Conservation (phyloP, 441 rosid genomes). For the Codiaeum variegatum region DNA sequence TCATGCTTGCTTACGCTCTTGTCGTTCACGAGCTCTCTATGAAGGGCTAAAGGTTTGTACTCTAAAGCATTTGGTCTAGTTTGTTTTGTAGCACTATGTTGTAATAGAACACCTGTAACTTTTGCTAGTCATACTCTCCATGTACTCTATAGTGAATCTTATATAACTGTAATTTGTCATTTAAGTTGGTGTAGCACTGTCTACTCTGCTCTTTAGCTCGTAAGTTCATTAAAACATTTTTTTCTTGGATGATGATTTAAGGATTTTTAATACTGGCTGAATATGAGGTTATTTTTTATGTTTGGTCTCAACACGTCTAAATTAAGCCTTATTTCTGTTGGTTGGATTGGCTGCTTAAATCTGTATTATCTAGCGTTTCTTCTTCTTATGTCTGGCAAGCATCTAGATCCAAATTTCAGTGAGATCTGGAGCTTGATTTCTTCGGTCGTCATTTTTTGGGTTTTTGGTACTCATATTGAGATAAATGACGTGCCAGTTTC, state of each 20-base stretch:
- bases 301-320: background rate
- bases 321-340: background rate
- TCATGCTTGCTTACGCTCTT: slow-evolving; percentile 97
- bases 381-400: background rate
- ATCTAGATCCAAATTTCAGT: background rate
- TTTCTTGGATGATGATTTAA: background rate
- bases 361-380: background rate
- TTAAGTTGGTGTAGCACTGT: background rate
- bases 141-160: background rate
- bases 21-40: slow-evolving; percentile 97
- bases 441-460: background rate
- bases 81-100: background rate
- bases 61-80: slow-evolving; percentile 4
- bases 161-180: too few relatives aligned
- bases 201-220: background rate
- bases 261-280: background rate
- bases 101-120: background rate
- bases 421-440: background rate
- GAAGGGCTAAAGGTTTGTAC: slow-evolving; percentile 94
- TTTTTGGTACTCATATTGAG: background rate
- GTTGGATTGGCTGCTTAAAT: background rate
- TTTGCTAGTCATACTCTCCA: background rate
- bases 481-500: background rate
- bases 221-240: background rate
- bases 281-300: background rate